Conservation (phyloP, 163 green algal genomes). For the Chloroidium sp. region DNA sequence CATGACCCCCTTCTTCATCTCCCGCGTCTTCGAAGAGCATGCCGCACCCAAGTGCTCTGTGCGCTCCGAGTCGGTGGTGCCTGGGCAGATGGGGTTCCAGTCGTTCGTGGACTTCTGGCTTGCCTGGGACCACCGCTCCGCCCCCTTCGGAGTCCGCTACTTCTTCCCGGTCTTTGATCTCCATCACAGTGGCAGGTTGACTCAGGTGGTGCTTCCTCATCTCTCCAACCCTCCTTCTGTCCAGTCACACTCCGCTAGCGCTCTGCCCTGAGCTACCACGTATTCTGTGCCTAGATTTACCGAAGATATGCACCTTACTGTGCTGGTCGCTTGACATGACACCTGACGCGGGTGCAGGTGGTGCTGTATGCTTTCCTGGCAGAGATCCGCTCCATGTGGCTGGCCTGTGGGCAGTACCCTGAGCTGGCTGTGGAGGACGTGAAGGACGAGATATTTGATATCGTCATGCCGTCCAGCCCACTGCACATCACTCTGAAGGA, state of each 20-base stretch:
- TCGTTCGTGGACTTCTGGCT: slow-evolving; percentile 45
- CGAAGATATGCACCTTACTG: neutral
- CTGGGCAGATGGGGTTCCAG: slow-evolving; percentile 39
- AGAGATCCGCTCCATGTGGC: slow-evolving; percentile 28
- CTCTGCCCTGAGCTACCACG: neutral
- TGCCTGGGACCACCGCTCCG: slow-evolving; percentile 41
- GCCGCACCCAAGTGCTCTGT: no score
- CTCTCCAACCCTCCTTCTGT: no score
- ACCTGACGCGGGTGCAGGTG: slow-evolving; percentile 9
- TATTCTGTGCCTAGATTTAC: neutral
- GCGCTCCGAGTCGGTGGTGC: neutral
- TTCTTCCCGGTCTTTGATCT: slow-evolving; percentile 50
- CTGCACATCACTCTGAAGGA: slow-evolving; percentile 38
- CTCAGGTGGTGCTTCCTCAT: slow-evolving; percentile 1
- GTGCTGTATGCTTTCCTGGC: slow-evolving; percentile 48
- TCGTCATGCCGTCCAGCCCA: slow-evolving; percentile 36
- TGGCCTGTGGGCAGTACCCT: slow-evolving; percentile 31
- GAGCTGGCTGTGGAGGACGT: slow-evolving; percentile 49
- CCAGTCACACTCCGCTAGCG: no score
- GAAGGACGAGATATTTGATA: slow-evolving; percentile 52
- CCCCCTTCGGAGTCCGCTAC: slow-evolving; percentile 27
- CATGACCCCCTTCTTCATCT: slow-evolving; percentile 24
- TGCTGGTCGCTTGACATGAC: neutral
- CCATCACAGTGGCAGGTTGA: slow-evolving; percentile 27
- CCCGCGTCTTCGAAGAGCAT: slow-evolving; percentile 40